Conservation (phyloP, 208 protist species). For the Crithidia expoeki region DNA sequence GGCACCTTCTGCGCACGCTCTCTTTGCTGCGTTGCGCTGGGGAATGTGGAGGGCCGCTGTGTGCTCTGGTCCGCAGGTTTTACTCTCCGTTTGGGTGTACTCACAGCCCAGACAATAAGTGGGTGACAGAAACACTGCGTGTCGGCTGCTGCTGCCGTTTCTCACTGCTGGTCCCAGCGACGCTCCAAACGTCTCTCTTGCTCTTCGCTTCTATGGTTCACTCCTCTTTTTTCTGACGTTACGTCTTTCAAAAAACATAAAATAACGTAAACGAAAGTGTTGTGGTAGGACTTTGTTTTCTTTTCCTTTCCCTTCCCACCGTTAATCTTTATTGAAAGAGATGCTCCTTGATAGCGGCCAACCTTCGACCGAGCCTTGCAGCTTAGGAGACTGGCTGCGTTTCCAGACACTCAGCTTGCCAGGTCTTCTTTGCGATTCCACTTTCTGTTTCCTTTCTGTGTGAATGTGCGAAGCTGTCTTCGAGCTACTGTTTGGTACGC, state of each 20-base stretch:
- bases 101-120: no score
- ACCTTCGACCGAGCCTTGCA: not conserved
- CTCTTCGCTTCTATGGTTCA: not conserved
- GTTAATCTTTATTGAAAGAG: not conserved
- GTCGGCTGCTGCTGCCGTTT: no score
- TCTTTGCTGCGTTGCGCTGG: no score
- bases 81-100: no score
- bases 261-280: not conserved
- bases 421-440: not conserved
- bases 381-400: not conserved
- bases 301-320: conserved; percentile 17
- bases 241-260: conserved; percentile 19
- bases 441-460: not conserved
- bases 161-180: not conserved
- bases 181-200: not conserved
- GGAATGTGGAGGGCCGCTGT: no score
- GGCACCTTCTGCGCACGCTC: not conserved
- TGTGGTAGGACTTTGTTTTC: conserved; percentile 17
- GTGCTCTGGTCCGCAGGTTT: no score
- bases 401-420: not conserved
- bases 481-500: not conserved
- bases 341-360: not conserved
- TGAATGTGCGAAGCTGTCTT: not conserved
- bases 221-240: conserved; percentile 1
- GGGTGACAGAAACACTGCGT: not conserved